These are phyloP conservation scores for Leishmania turanica DNA, from an alignment of 208 protist species.

Conservation along the genomic window DNA sequence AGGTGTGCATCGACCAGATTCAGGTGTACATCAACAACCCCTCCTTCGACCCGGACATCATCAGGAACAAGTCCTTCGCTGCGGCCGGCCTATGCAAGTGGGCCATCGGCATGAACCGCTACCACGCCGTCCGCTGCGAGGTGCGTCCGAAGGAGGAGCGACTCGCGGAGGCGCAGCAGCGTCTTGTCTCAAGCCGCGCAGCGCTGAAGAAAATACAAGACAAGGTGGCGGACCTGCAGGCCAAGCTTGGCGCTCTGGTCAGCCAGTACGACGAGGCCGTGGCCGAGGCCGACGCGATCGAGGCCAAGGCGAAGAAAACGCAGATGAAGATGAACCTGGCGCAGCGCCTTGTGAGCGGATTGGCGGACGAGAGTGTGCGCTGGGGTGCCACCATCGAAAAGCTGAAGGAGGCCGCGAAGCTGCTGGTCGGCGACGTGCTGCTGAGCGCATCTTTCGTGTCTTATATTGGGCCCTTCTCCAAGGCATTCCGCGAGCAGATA, in stretches of 20 bases:
- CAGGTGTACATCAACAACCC: conserved; percentile 94
- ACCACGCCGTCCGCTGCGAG: conserved; percentile 96
- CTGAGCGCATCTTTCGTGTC: conserved; percentile 97
- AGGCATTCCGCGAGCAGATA: conserved; percentile 94
- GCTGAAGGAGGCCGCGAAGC: conserved; percentile 86
- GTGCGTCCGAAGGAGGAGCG: conserved; percentile 97
- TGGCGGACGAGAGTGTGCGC: conserved; percentile 97
- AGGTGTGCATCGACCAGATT: conserved; percentile 94
- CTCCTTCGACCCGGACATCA: conserved; percentile 90
- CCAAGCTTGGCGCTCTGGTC: conserved; percentile 93
- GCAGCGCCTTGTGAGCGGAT: conserved; percentile 95
- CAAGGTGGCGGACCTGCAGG: conserved; percentile 94
- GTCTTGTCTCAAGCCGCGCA: conserved; percentile 84
- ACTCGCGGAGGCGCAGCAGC: conserved; percentile 91
- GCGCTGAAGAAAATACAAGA: conserved; percentile 95
- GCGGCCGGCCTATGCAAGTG: conserved; percentile 98
- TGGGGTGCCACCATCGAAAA: conserved; percentile 95
- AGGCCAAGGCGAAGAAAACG: conserved; percentile 94
- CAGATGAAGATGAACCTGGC: conserved; percentile 95
- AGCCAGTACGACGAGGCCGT: conserved; percentile 95
- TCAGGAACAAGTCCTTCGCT: conserved; percentile 94
- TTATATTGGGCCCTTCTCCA: conserved; percentile 98
- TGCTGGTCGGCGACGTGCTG: conserved; percentile 98
- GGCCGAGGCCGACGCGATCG: conserved; percentile 92
- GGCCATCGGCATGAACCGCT: conserved; percentile 96